Evolutionary conservation across 805 yeast species (phyloP).

Genomic region (Wickerhamiella allomyrinae): DNA sequence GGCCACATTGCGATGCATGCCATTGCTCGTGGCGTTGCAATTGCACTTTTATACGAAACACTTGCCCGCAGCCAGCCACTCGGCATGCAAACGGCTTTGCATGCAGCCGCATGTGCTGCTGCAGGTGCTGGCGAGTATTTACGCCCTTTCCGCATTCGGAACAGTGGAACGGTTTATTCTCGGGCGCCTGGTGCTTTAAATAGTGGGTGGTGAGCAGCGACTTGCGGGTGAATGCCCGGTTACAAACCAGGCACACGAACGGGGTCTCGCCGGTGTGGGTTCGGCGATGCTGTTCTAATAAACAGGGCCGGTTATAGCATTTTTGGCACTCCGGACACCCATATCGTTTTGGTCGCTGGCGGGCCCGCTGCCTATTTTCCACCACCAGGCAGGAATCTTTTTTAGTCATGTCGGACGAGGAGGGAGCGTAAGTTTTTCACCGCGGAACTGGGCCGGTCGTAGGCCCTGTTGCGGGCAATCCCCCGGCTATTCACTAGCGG

Average conservation of each 20-base stretch:
- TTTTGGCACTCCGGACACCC: slow-evolving; percentile 60
- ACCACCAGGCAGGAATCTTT: neutral
- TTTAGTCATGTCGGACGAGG: slow-evolving; percentile 30
- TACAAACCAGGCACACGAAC: slow-evolving; percentile 53
- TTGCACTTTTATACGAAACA: slow-evolving; percentile 63
- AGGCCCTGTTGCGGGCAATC: neutral
- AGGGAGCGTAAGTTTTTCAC: slow-evolving; percentile 24
- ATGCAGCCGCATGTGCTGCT: slow-evolving; percentile 74
- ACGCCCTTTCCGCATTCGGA: slow-evolving; percentile 69
- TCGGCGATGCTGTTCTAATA: slow-evolving; percentile 67
- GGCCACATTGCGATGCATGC: slow-evolving; percentile 12
- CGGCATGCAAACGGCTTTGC: slow-evolving; percentile 48
- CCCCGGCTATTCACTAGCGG: neutral
- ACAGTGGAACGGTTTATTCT: slow-evolving; percentile 59
- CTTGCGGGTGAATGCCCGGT: slow-evolving; percentile 51
- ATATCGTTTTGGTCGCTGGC: slow-evolving; percentile 41
- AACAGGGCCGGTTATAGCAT: slow-evolving; percentile 66
- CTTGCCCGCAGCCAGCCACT: slow-evolving; percentile 45
- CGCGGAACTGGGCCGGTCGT: neutral
- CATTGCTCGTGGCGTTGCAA: slow-evolving; percentile 55
- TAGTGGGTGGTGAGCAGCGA: slow-evolving; percentile 69
- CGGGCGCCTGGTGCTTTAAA: slow-evolving; percentile 39
- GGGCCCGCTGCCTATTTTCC: neutral
- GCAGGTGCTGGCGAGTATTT: slow-evolving; percentile 63
- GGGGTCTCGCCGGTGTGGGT: slow-evolving; percentile 71